Evolutionary conservation across 108 stramenopile species (phyloP).

Genomic region (Nitzschia putrida): DNA sequence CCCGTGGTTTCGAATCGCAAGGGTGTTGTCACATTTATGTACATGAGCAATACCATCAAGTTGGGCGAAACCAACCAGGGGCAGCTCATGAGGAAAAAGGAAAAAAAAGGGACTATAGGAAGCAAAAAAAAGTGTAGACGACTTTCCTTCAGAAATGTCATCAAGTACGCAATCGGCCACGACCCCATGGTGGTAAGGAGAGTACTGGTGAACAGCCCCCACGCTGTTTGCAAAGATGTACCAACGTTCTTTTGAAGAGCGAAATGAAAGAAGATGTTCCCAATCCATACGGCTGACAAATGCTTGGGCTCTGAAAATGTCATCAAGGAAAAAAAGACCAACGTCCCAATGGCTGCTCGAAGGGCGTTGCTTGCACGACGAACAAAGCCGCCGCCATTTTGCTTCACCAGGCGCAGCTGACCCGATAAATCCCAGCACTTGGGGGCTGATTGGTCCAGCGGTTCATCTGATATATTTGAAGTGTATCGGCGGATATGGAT

Average conservation of each 20-base stretch:
- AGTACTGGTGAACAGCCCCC: constrained; percentile 22
- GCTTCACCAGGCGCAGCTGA: too few relatives aligned
- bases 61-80: constrained; percentile 21
- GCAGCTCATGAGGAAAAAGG: constrained; percentile 25
- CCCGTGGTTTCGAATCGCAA: constrained; percentile 8
- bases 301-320: constrained; percentile 15
- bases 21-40: constrained; percentile 18
- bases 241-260: constrained; percentile 33
- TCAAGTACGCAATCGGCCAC: constrained; percentile 20
- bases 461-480: too few relatives aligned
- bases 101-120: constrained; percentile 9
- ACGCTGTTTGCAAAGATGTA: constrained; percentile 10
- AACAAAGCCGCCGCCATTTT: constrained; percentile 12
- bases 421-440: too few relatives aligned
- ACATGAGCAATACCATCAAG: constrained; percentile 34
- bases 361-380: neutral
- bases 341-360: constrained; percentile 16
- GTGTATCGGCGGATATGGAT: too few relatives aligned
- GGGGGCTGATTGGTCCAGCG: too few relatives aligned
- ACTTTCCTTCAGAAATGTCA: neutral
- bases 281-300: constrained; percentile 21
- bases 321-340: constrained; percentile 20
- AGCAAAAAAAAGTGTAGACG: constrained; percentile 3
- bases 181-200: constrained; percentile 27
- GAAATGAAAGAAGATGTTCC: constrained; percentile 45